A percentile compares a stretch with the other conserved stretches of the same genome.
These are phyloP conservation scores for Heterobasidion annosum DNA, from an alignment of 1,284 basidiomycete genomes.

Conservation along the genomic window DNA sequence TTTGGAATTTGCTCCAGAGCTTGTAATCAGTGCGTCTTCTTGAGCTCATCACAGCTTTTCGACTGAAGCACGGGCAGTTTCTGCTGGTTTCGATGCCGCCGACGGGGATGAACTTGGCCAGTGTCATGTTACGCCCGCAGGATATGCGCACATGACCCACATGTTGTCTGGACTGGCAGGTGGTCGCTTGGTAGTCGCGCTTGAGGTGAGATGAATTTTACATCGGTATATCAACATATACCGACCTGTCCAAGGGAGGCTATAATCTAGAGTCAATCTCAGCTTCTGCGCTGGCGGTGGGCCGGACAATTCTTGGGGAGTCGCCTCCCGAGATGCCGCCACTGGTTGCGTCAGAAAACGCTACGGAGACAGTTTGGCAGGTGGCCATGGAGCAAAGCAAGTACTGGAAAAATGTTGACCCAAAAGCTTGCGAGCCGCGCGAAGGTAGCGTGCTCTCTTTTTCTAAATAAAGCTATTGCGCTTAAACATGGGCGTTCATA, in stretches of 20 bases:
- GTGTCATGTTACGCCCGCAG: conserved; percentile 87
- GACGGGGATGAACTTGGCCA: conserved; percentile 87
- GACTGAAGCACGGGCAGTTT: conserved; percentile 48
- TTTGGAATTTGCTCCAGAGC: conserved; percentile 90
- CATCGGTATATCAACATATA: not conserved
- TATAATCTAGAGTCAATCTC: conserved; percentile 92
- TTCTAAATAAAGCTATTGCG: not conserved
- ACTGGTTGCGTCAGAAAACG: conserved; percentile 66
- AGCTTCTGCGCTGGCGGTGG: conserved; percentile 80
- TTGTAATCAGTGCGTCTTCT: conserved; percentile 79
- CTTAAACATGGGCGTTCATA: conserved; percentile 16
- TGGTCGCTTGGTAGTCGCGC: conserved; percentile 85
- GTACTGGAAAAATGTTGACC: conserved; percentile 84
- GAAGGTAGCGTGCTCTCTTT: conserved; percentile 37
- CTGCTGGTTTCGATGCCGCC: conserved; percentile 97
- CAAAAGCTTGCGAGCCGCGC: conserved; percentile 69
- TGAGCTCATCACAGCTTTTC: not conserved
- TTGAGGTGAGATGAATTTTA: conserved; percentile 57
- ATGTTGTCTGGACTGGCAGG: conserved; percentile 88
- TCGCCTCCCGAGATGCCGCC: conserved; percentile 67
- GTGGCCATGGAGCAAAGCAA: conserved; percentile 82
- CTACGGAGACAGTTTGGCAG: conserved; percentile 81
- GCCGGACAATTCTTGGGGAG: conserved; percentile 79
- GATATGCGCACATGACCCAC: conserved; percentile 98
- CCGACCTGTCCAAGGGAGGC: conserved; percentile 61